Evolutionary conservation across 225 moss, liverwort and hornwort genomes (phyloP).

Genomic region (Takakia lepidozioides): DNA sequence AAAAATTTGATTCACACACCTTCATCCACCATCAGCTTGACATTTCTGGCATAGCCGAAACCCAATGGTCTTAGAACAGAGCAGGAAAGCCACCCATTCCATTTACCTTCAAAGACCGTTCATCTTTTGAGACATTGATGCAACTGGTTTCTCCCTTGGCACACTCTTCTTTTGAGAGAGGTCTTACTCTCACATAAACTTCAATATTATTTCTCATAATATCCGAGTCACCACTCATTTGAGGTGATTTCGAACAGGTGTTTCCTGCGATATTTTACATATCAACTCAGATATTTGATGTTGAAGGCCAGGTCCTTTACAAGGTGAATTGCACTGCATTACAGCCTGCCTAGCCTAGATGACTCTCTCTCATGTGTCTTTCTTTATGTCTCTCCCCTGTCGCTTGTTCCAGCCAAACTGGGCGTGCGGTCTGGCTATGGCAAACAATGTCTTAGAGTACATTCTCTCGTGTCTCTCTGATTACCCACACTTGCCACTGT

Average conservation of each 20-base stretch:
- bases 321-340: no score
- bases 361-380: neutral
- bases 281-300: neutral
- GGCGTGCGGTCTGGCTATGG: no score
- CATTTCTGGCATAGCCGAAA: neutral
- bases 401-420: no score
- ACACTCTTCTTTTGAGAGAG: constrained; percentile 54
- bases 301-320: no score
- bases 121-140: constrained; percentile 46
- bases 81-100: neutral
- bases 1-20: neutral
- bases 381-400: neutral
- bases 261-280: constrained; percentile 4
- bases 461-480: no score
- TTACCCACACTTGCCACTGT: no score
- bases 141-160: constrained; percentile 37
- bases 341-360: no score
- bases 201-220: constrained; percentile 37
- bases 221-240: constrained; percentile 3
- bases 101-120: constrained; percentile 64
- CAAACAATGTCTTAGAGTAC: no score
- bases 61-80: neutral
- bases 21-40: neutral
- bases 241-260: constrained; percentile 2
- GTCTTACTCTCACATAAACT: constrained; percentile 80